Conservation (phyloP, 2,329 filamentous ascomycete genomes). For the Magnaporthales sp. region DNA sequence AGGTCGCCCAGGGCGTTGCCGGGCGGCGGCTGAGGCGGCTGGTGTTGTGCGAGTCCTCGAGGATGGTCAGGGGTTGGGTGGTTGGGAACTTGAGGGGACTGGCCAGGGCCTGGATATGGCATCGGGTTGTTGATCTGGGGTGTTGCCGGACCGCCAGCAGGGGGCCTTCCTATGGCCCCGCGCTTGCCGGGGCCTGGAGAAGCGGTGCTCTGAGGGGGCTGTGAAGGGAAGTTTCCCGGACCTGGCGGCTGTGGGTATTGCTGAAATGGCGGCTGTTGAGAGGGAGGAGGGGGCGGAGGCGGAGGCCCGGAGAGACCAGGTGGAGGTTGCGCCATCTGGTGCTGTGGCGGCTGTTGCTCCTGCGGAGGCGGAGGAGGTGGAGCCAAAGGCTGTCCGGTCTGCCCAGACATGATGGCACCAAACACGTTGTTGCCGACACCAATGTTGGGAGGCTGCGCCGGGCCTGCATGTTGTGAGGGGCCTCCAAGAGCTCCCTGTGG, state of each 20-base stretch:
- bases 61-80: slow-evolving; percentile 69
- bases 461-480: slow-evolving; percentile 66
- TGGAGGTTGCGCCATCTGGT: slow-evolving; percentile 68
- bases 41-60: slow-evolving; percentile 31
- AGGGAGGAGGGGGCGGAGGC: slow-evolving; percentile 48
- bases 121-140: slow-evolving; percentile 86
- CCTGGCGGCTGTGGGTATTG: slow-evolving; percentile 49
- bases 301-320: slow-evolving; percentile 53
- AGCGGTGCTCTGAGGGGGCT: slow-evolving; percentile 75
- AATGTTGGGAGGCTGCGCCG: slow-evolving; percentile 80
- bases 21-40: slow-evolving; percentile 39
- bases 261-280: slow-evolving; percentile 65
- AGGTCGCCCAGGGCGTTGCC: slow-evolving; percentile 71
- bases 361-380: slow-evolving; percentile 64
- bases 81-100: slow-evolving; percentile 73
- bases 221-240: slow-evolving; percentile 66
- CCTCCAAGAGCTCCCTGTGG: slow-evolving; percentile 53
- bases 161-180: slow-evolving; percentile 57
- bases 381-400: slow-evolving; percentile 72
- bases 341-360: slow-evolving; percentile 42
- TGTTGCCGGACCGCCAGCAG: slow-evolving; percentile 65
- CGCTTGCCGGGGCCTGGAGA: slow-evolving; percentile 79
- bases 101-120: slow-evolving; percentile 72
- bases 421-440: slow-evolving; percentile 90
- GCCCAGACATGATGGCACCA: slow-evolving; percentile 90